Evolutionary conservation across 306 rosid genomes (phyloP).

Genomic region (Vigna reflexopilosa): DNA sequence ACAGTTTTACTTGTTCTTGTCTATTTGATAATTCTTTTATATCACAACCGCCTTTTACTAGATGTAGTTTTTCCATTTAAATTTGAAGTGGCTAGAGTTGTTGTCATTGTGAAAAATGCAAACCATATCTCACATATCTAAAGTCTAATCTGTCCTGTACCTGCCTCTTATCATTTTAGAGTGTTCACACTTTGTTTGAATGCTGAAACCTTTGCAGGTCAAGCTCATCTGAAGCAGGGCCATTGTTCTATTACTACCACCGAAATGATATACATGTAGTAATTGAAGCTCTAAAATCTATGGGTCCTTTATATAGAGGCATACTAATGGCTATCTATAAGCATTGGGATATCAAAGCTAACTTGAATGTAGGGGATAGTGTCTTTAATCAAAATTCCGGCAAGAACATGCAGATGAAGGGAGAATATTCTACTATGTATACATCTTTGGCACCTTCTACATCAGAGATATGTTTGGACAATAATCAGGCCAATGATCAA

Average conservation of each 20-base stretch:
- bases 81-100: conserved; percentile 25
- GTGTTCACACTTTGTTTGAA: conserved; percentile 42
- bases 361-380: conserved; percentile 49
- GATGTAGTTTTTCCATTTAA: conserved; percentile 8
- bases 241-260: conserved; percentile 76
- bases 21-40: conserved; percentile 22
- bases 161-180: conserved; percentile 41
- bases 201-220: conserved; percentile 72
- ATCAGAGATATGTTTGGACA: conserved; percentile 52
- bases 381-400: conserved; percentile 44
- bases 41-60: conserved; percentile 29
- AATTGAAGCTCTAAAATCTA: conserved; percentile 70
- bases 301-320: conserved; percentile 61
- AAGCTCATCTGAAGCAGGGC: conserved; percentile 64
- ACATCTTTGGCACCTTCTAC: conserved; percentile 45
- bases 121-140: conserved; percentile 2
- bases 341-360: conserved; percentile 68
- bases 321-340: conserved; percentile 67
- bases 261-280: conserved; percentile 73
- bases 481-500: conserved; percentile 50
- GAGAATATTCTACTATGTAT: conserved; percentile 45
- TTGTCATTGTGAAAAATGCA: conserved; percentile 18
- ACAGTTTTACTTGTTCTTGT: conserved; percentile 17
- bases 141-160: conserved; percentile 26
- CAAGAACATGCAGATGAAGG: conserved; percentile 41